A percentile compares a stretch with the other conserved stretches of the same genome.
Conservation (phyloP, 2,329 filamentous ascomycete genomes). For the Ceratocystiopsis brevicomis region DNA sequence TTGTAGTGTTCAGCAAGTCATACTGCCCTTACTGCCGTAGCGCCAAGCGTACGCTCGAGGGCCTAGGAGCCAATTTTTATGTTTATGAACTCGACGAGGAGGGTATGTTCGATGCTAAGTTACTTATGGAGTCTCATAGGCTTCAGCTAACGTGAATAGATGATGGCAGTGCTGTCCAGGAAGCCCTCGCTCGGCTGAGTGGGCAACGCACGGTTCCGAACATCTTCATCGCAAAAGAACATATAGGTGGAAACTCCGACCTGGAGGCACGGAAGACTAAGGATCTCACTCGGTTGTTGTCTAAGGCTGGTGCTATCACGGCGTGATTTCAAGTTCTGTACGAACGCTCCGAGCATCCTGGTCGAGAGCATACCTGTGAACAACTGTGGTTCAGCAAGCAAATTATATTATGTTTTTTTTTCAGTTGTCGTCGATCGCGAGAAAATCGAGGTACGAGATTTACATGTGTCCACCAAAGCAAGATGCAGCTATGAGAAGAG, state of each 20-base stretch:
- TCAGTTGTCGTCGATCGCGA: no score
- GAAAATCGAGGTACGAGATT: no score
- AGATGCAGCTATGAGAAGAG: no score
- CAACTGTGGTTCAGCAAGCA: no score
- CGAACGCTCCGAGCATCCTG: no score
- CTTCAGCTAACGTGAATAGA: constrained; percentile 26
- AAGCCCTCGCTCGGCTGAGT: constrained; percentile 61
- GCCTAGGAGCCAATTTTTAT: constrained; percentile 53
- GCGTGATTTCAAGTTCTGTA: no score
- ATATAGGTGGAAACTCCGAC: constrained; percentile 94
- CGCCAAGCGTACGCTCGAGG: constrained; percentile 56
- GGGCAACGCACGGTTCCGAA: constrained; percentile 85
- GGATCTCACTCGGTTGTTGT: constrained; percentile 34
- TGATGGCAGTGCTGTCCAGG: constrained; percentile 68
- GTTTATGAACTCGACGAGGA: constrained; percentile 60
- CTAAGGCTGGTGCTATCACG: constrained; percentile 20
- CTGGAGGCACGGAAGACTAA: constrained; percentile 43
- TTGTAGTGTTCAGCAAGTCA: constrained; percentile 91
- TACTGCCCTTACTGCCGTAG: constrained; percentile 86
- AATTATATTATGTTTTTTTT: no score
- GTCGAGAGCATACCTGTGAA: no score
- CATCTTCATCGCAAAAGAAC: constrained; percentile 77
- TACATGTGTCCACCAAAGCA: no score
- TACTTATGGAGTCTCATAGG: neutral
- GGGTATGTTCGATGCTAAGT: constrained; percentile 31